phyloP scores from a whole-genome alignment of 192 early-diverging fungal genomes.

The Linnemannia exigua region DNA sequence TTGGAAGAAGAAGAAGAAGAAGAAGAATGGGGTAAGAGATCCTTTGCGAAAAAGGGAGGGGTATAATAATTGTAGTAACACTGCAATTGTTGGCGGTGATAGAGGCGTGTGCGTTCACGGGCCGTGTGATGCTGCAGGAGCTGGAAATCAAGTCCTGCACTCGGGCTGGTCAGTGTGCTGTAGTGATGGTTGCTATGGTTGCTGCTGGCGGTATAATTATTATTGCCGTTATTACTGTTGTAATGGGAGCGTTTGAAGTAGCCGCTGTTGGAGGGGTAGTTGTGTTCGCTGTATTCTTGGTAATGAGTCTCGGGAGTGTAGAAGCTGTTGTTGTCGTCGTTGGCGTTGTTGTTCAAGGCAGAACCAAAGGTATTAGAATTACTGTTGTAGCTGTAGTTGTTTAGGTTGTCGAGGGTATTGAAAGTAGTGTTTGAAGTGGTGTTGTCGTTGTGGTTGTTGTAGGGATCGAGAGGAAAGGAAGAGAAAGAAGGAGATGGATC shows the following conservation, averaged over 20 bases:
- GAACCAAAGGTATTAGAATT: background rate
- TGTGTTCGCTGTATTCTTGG: background rate
- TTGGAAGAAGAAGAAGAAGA: background rate
- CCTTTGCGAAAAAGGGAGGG: background rate
- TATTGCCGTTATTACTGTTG: background rate
- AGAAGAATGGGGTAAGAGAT: too few relatives aligned
- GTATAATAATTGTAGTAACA: background rate
- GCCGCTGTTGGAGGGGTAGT: background rate
- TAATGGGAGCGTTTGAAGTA: background rate
- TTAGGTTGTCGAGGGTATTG: background rate
- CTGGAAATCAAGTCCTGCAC: conserved; percentile 1
- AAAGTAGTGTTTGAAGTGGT: background rate
- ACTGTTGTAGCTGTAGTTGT: background rate
- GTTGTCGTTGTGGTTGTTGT: background rate
- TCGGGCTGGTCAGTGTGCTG: background rate
- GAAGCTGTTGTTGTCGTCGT: background rate
- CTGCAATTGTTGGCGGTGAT: conserved; percentile 19
- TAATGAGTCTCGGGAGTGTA: background rate
- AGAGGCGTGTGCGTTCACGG: conserved; percentile 16
- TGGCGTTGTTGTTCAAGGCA: background rate
- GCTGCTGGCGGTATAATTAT: conserved; percentile 7
- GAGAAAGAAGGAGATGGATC: background rate
- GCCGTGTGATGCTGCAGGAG: conserved; percentile 13
- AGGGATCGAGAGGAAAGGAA: conserved; percentile 3
- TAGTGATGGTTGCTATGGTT: conserved; percentile 3